phyloP scores from a whole-genome alignment of 169 alveolate species.

The Theileria equi region DNA sequence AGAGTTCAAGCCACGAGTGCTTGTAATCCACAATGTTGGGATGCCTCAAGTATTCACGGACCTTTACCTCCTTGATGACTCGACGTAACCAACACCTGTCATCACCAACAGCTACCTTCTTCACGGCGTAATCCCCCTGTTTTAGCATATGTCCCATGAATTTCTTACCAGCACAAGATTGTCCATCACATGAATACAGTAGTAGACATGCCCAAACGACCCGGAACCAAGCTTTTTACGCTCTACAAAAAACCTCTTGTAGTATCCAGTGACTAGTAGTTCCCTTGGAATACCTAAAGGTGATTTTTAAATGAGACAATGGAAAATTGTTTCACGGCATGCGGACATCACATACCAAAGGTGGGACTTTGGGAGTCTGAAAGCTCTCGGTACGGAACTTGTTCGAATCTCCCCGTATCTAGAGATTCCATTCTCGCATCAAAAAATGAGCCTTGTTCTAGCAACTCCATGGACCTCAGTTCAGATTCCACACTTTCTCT shows the following conservation, averaged over 20 bases:
- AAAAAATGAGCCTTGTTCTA: background rate
- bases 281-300: conserved; percentile 70
- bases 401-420: no score
- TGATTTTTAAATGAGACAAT: no score
- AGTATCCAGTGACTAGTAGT: conserved; percentile 77
- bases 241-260: conserved; percentile 73
- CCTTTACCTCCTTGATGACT: conserved; percentile 76
- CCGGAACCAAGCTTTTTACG: conserved; percentile 76
- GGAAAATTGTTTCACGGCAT: no score
- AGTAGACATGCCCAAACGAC: conserved; percentile 76
- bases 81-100: conserved; percentile 70
- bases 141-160: background rate
- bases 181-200: conserved; percentile 75
- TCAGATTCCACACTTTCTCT: background rate
- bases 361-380: no score
- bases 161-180: conserved; percentile 65
- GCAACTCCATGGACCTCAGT: background rate
- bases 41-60: conserved; percentile 75
- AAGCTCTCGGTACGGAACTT: no score
- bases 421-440: background rate
- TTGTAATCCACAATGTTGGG: conserved; percentile 75
- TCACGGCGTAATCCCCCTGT: conserved; percentile 79
- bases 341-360: no score
- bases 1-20: conserved; percentile 80
- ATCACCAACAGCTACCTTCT: conserved; percentile 82